These are phyloP conservation scores for Ceratocystis eucalypticola DNA, from an alignment of 2,329 filamentous ascomycete species.

Conservation along the genomic window DNA sequence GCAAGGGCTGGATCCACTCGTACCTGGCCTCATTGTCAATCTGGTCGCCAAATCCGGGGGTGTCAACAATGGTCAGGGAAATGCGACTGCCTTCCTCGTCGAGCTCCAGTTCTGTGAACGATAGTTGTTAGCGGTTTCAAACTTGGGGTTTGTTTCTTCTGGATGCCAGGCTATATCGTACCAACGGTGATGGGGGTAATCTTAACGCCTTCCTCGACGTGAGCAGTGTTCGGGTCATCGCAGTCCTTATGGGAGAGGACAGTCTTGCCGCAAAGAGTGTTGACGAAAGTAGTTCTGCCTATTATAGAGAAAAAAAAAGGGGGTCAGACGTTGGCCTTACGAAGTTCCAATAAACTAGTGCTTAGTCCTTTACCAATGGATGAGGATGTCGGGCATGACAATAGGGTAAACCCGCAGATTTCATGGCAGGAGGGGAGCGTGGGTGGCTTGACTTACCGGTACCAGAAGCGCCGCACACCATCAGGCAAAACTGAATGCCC, in stretches of 20 bases:
- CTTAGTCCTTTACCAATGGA: too few relatives aligned
- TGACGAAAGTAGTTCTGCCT: conserved; percentile 98
- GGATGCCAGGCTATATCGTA: conserved; percentile 30
- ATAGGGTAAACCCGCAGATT: background rate
- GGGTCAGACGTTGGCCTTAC: conserved; percentile 8
- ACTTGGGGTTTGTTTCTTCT: background rate
- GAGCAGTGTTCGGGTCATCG: conserved; percentile 76
- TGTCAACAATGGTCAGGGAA: conserved; percentile 95
- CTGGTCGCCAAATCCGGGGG: conserved; percentile 94
- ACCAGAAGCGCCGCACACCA: conserved; percentile 98
- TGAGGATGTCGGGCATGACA: too few relatives aligned
- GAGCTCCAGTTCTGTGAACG: conserved; percentile 63
- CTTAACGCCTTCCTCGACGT: conserved; percentile 91
- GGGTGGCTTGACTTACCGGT: conserved; percentile 54
- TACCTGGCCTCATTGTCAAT: conserved; percentile 98
- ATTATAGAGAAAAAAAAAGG: conserved; percentile 20
- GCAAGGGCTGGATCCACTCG: conserved; percentile 21
- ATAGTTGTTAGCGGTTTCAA: conserved; percentile 7
- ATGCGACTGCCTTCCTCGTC: conserved; percentile 98
- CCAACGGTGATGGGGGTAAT: conserved; percentile 98
- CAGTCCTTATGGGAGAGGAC: conserved; percentile 85
- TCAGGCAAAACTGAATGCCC: conserved; percentile 99
- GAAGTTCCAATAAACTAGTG: background rate
- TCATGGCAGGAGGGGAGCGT: conserved; percentile 19
- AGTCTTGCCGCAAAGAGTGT: conserved; percentile 92